Conservation (phyloP, 1,284 basidiomycete genomes). For the Moesziomyces sp. region DNA sequence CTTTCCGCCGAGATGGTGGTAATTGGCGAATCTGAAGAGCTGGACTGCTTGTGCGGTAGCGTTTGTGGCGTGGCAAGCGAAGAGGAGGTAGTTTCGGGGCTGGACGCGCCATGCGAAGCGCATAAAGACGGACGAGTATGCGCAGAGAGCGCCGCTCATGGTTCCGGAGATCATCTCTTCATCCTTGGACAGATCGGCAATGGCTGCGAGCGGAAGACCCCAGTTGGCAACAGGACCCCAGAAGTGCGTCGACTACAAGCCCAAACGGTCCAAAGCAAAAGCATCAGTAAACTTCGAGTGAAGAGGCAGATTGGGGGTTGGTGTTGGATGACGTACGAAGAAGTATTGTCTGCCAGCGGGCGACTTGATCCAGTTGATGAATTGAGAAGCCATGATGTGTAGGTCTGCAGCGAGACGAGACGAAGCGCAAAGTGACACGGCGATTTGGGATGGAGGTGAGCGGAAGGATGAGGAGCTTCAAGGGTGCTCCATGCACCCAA, state of each 20-base stretch:
- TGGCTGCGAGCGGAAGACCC: constrained; percentile 66
- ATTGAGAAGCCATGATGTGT: constrained; percentile 56
- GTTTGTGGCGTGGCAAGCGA: constrained; percentile 65
- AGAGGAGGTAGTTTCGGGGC: constrained; percentile 65
- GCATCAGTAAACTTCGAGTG: background rate
- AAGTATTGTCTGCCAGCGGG: constrained; percentile 66
- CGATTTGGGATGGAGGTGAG: background rate
- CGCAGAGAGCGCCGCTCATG: constrained; percentile 62
- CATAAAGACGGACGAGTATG: constrained; percentile 65
- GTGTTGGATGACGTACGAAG: constrained; percentile 47
- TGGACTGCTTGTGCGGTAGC: constrained; percentile 62
- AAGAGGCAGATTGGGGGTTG: background rate
- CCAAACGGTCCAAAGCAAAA: background rate
- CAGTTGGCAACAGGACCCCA: constrained; percentile 68
- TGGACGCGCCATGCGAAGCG: constrained; percentile 66
- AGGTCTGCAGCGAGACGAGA: background rate
- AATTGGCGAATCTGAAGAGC: constrained; percentile 56
- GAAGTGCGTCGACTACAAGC: constrained; percentile 63
- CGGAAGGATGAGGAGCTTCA: background rate
- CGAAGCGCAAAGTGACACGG: no score
- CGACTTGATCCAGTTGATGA: constrained; percentile 62
- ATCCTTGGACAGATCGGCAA: constrained; percentile 64
- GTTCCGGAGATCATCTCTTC: constrained; percentile 65
- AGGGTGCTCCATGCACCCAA: constrained; percentile 4
- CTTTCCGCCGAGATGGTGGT: constrained; percentile 58